Conservation (phyloP, 2,329 filamentous ascomycete species). For the Helotiales sp. region DNA sequence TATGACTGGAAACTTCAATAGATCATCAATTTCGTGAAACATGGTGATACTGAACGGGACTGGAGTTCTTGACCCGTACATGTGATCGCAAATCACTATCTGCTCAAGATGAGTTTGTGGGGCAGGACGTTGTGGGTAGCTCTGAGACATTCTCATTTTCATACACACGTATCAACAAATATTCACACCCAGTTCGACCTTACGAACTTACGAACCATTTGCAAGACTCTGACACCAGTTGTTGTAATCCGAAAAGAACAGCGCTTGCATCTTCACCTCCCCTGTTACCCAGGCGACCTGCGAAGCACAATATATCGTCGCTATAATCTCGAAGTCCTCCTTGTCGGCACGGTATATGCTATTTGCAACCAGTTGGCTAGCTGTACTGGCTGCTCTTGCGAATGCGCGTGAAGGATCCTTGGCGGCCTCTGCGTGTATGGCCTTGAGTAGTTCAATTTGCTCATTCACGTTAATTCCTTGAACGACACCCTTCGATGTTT, state of each 20-base stretch:
- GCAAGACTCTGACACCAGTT: slow-evolving; percentile 66
- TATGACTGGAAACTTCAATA: no score
- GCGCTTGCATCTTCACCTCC: slow-evolving; percentile 59
- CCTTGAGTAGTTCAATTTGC: slow-evolving; percentile 53
- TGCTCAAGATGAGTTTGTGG: no score
- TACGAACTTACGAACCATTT: no score
- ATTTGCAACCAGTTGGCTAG: slow-evolving; percentile 66
- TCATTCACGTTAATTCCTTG: slow-evolving; percentile 43
- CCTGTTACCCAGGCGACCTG: slow-evolving; percentile 59
- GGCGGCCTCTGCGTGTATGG: slow-evolving; percentile 68
- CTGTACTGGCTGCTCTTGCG: slow-evolving; percentile 71
- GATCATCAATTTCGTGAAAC: no score
- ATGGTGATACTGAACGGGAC: no score
- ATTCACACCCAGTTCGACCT: no score
- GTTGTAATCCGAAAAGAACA: slow-evolving; percentile 71
- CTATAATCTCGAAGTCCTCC: slow-evolving; percentile 53
- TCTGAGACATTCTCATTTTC: no score
- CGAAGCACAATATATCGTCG: slow-evolving; percentile 64
- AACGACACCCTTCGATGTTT: slow-evolving; percentile 58
- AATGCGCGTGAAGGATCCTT: slow-evolving; percentile 68
- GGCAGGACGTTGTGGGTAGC: no score
- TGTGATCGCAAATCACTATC: no score
- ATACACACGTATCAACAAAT: no score
- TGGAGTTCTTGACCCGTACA: no score
- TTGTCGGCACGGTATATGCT: slow-evolving; percentile 57